Evolutionary conservation across 2,329 filamentous ascomycete species (phyloP), one percentile per base, ranked within the genome.

Genomic region (Aspergillus novoparasiticus): DNA sequence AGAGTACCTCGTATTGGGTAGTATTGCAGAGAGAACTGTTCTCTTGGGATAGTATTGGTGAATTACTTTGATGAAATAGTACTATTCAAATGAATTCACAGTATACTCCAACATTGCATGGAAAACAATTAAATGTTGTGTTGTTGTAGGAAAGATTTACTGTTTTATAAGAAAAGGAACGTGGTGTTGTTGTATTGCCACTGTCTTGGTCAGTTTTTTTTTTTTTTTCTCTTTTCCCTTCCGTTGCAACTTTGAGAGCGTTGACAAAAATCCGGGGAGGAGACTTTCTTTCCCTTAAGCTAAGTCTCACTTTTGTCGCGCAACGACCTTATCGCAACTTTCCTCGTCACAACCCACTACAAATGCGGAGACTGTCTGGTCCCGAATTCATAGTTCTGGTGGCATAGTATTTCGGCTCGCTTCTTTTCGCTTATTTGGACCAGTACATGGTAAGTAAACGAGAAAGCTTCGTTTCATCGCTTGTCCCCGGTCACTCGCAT

Each of bases 351-450:
- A 50, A 48, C 59, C 61, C 43, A 58, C 64, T 58, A 54, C 64
- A 62, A 51, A 68, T 67, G 70, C 67, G 66, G 71, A 66, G 65
- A 51, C 53, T 66, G 45, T 62, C 62, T 59, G 66, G 58, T 61
- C 59, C 61, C 63, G 61, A 65, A 63, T 65, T 64, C 60, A 60
- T 58, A 62, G 64, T 65, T 67, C 67, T 70, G 67, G 69, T 68
- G 69, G 67, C 66, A 69, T 71, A 71, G 64, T 64, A 62, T 60
- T 66, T 71, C 66, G 70, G 67, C 63, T 72, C 65, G 64, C 66
- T 69, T 67, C 65, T 70, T 70, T 66, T 68, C 63, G 66, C 66
- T 68, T 67, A 66, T 68, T 65, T 69, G 58, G 58, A 64, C 67
- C 64, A 65, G 65, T 71, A 51, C 64, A 61, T 67, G 68, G 69